Base-by-base conservation (phyloP, 495 filamentous ascomycete genomes). In the Glarea lozoyensis region DNA sequence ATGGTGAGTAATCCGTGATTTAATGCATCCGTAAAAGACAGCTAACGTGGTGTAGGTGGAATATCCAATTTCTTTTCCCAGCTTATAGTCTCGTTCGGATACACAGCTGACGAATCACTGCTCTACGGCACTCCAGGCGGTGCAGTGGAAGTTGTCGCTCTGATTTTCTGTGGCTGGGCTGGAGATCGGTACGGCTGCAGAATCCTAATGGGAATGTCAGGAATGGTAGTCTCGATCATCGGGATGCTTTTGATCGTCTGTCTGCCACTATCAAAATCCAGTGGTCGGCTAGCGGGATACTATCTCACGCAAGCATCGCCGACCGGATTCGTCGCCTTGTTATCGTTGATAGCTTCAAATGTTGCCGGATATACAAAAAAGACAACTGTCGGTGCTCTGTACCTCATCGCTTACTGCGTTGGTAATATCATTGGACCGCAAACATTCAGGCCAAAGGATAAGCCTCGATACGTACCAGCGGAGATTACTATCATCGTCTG, bases 321-420 rank as follows among this genome's bases (percentile, higher is more conserved):
- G 48, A 76, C 76, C 1, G 45, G 37, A 6, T 48, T 55, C 27
- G 44, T 48, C 5, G 34, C 42, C 10, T 23, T 51, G 1, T 43
- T 56, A 10, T 49, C 49, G 6, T 46, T 56, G 11, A 43, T 56
- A 18, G 37, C 53, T 1, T 75, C 70, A 16, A 85, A 86, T 47
- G 73, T 84, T 5, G 77, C 80, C 0, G 80, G 81, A 13, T 85
- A 82, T 56, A 85, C 82, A 9, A 84, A 85, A 63, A 85, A 84
- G 59, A 85, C 81, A 0, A 85, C 81, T 0, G 75, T 83, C 1
- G 46, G 32, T 5, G 53, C 53, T 10, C 16, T 87, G 39, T 84
- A 81, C 45, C 58, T 87, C n/a, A 78, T 84, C 31, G 70, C 66
- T 1, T 84, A 82, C 45, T 82, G 78, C 48, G 68, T 66, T 0